Percentiles rank a stretch among this genome's conserved stretches.
Evolutionary conservation across 78 protist genomes (phyloP).

Genomic region (Fonticula alba): DNA sequence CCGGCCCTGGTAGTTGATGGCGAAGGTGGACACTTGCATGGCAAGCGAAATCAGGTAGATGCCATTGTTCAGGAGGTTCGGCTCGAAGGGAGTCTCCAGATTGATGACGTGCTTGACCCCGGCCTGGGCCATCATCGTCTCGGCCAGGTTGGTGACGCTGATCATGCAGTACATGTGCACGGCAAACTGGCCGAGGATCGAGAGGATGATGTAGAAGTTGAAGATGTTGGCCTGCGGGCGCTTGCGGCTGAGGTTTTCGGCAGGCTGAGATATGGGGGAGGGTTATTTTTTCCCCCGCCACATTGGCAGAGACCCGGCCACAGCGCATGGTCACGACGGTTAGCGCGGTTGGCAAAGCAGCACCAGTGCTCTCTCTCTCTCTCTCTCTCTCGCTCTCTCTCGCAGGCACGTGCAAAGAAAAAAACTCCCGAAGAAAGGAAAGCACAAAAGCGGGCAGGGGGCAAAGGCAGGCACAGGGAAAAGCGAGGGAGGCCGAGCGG

Average conservation of each 20-base stretch:
- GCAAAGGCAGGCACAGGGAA: not conserved
- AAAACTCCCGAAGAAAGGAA: not conserved
- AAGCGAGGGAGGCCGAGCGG: not conserved
- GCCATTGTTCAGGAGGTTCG: constrained; percentile 49
- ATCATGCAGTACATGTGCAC: constrained; percentile 48
- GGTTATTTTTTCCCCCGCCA: not conserved
- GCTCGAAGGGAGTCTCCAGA: constrained; percentile 52
- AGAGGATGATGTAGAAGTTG: constrained; percentile 38
- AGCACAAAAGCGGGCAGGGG: not conserved
- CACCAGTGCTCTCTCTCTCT: no score
- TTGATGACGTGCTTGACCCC: not conserved
- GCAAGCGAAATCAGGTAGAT: constrained; percentile 43
- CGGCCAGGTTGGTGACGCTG: not conserved
- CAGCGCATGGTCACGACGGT: not conserved
- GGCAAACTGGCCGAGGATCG: constrained; percentile 59
- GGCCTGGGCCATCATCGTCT: not conserved
- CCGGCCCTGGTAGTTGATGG: constrained; percentile 53
- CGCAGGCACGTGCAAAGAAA: not conserved
- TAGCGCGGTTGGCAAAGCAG: not conserved
- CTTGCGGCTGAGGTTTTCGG: constrained; percentile 19
- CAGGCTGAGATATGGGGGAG: constrained; percentile 18
- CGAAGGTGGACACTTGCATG: constrained; percentile 63
- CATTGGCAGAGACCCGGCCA: not conserved
- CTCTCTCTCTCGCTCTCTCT: no score
- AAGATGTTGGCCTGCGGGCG: constrained; percentile 58